Evolutionary conservation across 2,329 filamentous ascomycete species (phyloP), one percentile per base, ranked within the genome.

Genomic region (Stachybotrys chartarum): DNA sequence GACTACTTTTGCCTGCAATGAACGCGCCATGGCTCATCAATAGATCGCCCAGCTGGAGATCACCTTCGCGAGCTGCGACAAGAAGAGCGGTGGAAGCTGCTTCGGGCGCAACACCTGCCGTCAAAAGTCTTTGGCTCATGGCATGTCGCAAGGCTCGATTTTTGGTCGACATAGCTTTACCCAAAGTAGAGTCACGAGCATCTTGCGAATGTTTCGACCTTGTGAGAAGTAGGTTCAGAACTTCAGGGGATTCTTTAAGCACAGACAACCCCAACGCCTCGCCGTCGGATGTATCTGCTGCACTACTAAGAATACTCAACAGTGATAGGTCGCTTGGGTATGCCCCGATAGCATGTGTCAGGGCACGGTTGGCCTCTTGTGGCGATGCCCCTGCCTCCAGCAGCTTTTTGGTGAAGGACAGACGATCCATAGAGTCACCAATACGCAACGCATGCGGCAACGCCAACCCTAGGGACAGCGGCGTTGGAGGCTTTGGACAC

Each of bases 381-480:
- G 73, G 66, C 0, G 75, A 73, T 1, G 78, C 78, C 1, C 80
- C 80, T 1, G 75, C 73, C 11, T 78, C 70, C 1, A 83, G 65
- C 1, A 84, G 69, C 58, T 71, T 74, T 58, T 78, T 75, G 0
- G 79, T 76, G 53, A 82, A 77, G 0, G 73, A 69, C 1, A 81
- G 64, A 1, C 81, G 77, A 58, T 80, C 75, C 74, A 77, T 78
- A 0, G 73, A 67, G 56, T 83, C 78, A 0, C 66, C 53, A 14
- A 84, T 77, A 11, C 76, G 77, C 8, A 84, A 68, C 1, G 79
- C 78, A 55, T 78, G 75, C 0, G 79, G 80, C 54, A 84, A 73
- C 5, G 79, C 78, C 3, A 69, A 68, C 1, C 75, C 75, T 16
- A 84, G 63, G 0, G 80, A 77, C 3, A 67, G 63, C 0, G 76